phyloP scores from a whole-genome alignment of 257 asterid genomes.

The Capsicum baccatum region DNA sequence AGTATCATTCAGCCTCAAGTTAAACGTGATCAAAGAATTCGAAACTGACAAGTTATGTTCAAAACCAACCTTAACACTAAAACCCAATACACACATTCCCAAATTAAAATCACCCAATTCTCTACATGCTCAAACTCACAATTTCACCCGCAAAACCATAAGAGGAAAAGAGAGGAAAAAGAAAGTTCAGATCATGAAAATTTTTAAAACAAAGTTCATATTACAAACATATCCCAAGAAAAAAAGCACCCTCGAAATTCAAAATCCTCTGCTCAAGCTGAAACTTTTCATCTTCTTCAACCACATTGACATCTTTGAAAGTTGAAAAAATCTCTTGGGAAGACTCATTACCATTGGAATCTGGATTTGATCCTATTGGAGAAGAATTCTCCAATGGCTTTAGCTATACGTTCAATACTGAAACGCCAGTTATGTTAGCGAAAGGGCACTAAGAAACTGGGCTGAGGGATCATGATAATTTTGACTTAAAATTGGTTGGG shows the following conservation, averaged over 20 bases:
- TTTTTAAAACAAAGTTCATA: background rate
- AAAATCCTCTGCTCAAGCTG: slow-evolving; percentile 43
- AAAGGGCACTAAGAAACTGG: too few relatives aligned
- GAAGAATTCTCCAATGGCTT: slow-evolving; percentile 27
- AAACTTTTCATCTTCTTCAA: slow-evolving; percentile 37
- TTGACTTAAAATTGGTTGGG: background rate
- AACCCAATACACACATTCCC: slow-evolving; percentile 62
- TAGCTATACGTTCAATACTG: too few relatives aligned
- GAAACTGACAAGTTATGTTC: slow-evolving; percentile 57
- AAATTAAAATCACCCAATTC: slow-evolving; percentile 51
- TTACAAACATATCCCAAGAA: background rate
- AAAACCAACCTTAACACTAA: slow-evolving; percentile 60
- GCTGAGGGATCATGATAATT: too few relatives aligned
- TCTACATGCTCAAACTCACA: slow-evolving; percentile 37
- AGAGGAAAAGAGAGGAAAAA: slow-evolving; percentile 11
- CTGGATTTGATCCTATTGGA: slow-evolving; percentile 32
- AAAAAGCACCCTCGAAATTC: slow-evolving; percentile 44
- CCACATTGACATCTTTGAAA: slow-evolving; percentile 31
- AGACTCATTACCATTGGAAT: slow-evolving; percentile 31
- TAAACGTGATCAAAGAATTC: slow-evolving; percentile 67
- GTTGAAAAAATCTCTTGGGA: slow-evolving; percentile 31
- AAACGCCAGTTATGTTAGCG: too few relatives aligned
- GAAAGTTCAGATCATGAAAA: slow-evolving; percentile 26
- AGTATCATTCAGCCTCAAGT: slow-evolving; percentile 50
- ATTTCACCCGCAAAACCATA: slow-evolving; percentile 38